Evolutionary conservation across 345 rosid species (phyloP).

Genomic region (Kandelia obovata): DNA sequence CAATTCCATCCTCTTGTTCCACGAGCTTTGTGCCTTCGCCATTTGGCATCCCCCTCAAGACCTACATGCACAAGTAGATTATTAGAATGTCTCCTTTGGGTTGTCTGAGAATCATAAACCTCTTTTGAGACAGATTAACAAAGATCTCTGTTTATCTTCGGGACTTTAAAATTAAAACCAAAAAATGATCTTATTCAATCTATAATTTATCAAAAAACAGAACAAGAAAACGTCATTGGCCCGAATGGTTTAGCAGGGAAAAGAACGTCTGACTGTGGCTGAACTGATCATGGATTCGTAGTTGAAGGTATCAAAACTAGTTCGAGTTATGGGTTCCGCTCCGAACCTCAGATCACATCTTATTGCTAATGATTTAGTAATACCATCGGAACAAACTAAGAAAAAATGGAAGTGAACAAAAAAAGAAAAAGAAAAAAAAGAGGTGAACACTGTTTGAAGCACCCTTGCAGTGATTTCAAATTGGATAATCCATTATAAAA

Average conservation of each 20-base stretch:
- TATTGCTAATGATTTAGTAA: neutral
- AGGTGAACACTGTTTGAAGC: neutral
- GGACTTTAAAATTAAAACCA: too few relatives aligned
- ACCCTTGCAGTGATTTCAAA: neutral
- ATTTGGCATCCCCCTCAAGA: constrained; percentile 87
- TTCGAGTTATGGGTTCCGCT: too few relatives aligned
- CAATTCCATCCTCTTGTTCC: constrained; percentile 92
- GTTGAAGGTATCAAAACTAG: too few relatives aligned
- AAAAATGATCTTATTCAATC: too few relatives aligned
- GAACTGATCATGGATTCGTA: too few relatives aligned
- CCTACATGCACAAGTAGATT: constrained; percentile 37
- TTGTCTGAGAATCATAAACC: neutral
- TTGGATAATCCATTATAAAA: neutral
- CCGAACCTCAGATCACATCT: neutral
- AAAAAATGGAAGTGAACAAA: neutral
- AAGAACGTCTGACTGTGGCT: too few relatives aligned
- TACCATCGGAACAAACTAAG: neutral
- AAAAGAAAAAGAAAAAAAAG: neutral
- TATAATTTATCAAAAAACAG: too few relatives aligned
- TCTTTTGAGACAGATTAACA: too few relatives aligned
- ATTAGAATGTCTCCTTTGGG: neutral
- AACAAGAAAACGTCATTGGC: too few relatives aligned
- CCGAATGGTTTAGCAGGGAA: too few relatives aligned
- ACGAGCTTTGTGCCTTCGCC: constrained; percentile 84
- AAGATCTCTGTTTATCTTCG: too few relatives aligned